These are phyloP conservation scores for Fraxinus velutina DNA, from an alignment of 305 asterid genomes.

Conservation along the genomic window DNA sequence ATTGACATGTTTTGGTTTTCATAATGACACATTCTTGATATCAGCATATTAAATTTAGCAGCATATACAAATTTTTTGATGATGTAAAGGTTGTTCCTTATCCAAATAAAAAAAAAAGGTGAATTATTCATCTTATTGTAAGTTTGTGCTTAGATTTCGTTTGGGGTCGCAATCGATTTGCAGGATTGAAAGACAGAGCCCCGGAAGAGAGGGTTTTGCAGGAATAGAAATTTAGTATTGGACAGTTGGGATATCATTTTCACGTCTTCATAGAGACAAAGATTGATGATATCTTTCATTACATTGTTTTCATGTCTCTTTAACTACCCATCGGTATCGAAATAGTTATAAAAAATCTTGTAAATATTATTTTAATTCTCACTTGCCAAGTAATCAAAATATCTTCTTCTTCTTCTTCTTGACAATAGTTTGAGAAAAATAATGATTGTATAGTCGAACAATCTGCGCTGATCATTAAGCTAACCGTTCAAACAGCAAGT, in stretches of 20 bases:
- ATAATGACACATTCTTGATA: background rate
- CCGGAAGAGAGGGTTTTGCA: constrained; percentile 2
- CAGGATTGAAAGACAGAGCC: background rate
- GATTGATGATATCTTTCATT: background rate
- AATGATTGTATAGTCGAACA: background rate
- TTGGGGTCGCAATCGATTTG: constrained; percentile 2
- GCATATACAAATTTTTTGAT: background rate
- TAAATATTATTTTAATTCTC: background rate
- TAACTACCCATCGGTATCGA: background rate
- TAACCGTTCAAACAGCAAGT: background rate
- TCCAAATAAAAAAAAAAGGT: background rate
- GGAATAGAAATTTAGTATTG: background rate
- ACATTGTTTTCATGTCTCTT: background rate
- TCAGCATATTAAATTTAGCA: background rate
- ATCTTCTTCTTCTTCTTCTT: background rate
- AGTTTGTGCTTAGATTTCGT: background rate
- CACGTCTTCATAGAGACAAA: background rate
- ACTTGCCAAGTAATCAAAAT: background rate
- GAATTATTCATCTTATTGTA: background rate
- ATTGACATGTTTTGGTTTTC: background rate
- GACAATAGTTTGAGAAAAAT: background rate
- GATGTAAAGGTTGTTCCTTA: background rate
- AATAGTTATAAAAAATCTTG: background rate
- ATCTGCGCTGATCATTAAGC: background rate
- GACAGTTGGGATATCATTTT: constrained; percentile 13